Evolutionary conservation across 208 protist genomes (phyloP).

Genomic region (Acanthamoeba castellanii): DNA sequence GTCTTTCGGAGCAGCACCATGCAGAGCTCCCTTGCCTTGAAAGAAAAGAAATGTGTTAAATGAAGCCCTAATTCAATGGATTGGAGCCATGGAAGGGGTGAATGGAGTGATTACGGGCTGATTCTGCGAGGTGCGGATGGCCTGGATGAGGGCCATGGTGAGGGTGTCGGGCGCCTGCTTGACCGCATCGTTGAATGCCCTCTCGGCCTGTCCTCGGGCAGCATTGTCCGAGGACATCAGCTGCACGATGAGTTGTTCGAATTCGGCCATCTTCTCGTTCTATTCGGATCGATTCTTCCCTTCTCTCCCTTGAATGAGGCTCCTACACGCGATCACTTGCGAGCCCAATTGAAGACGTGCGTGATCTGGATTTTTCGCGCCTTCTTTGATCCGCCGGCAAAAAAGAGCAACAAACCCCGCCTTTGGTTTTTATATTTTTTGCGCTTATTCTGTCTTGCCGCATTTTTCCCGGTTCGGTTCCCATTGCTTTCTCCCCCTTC

Average conservation of each 20-base stretch:
- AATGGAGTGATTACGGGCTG: not conserved
- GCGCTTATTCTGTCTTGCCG: not conserved
- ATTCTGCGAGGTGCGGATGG: conserved; percentile 39
- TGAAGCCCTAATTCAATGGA: not conserved
- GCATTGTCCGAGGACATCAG: conserved; percentile 51
- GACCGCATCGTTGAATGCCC: conserved; percentile 15
- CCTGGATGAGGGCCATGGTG: conserved; percentile 22
- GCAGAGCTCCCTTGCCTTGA: conserved; percentile 5
- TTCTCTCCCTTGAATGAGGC: not conserved
- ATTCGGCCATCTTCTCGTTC: conserved; percentile 9
- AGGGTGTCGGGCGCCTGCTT: conserved; percentile 16
- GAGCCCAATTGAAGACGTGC: not conserved
- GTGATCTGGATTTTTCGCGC: not conserved
- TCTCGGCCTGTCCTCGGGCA: conserved; percentile 21
- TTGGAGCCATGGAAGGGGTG: not conserved
- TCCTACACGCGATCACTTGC: not conserved
- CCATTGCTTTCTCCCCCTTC: not conserved
- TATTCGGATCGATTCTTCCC: not conserved
- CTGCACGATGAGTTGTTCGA: conserved; percentile 18
- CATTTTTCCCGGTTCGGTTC: not conserved
- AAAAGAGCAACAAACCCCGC: not conserved
- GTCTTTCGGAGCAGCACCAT: conserved; percentile 53
- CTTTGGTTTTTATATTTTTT: conserved; percentile 16
- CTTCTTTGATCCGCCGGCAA: not conserved
- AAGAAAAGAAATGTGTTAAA: not conserved